phyloP scores from a whole-genome alignment of 1,284 basidiomycete genomes.

The Cryptococcus deneoformans region DNA sequence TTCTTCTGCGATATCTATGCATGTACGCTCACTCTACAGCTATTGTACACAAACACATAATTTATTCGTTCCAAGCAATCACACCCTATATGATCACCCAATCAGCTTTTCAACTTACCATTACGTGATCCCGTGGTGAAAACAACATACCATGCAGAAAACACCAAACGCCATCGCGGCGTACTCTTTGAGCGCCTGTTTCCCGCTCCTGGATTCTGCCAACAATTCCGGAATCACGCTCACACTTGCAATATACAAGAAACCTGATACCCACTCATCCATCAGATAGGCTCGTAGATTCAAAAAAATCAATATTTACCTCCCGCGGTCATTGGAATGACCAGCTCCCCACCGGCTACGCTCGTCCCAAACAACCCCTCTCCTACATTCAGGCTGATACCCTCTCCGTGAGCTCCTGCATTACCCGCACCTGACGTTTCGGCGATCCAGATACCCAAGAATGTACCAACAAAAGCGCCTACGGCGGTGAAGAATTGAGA shows the following conservation, averaged over 20 bases:
- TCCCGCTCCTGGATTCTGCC: conserved; percentile 77
- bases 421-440: conserved; percentile 50
- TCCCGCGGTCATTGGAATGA: conserved; percentile 80
- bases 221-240: conserved; percentile 82
- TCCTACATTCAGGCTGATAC: conserved; percentile 34
- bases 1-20: too few species aligned
- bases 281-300: not conserved
- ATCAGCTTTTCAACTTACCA: not conserved
- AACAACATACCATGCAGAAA: conserved; percentile 66
- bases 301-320: conserved; percentile 52
- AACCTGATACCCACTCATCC: conserved; percentile 53
- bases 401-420: conserved; percentile 7
- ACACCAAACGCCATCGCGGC: conserved; percentile 84
- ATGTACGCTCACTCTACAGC: too few species aligned
- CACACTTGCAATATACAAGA: conserved; percentile 86
- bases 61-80: conserved; percentile 71
- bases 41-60: not conserved
- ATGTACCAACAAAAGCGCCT: conserved; percentile 84
- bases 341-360: conserved; percentile 69
- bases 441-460: conserved; percentile 80
- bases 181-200: conserved; percentile 85
- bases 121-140: not conserved
- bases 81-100: conserved; percentile 30
- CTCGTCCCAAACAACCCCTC: conserved; percentile 80
- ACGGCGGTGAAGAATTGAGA: conserved; percentile 85